Evolutionary conservation across 768 basidiomycete genomes (phyloP), one percentile per base, ranked within the genome.

Genomic region (Dictyophora rubrovolvata): DNA sequence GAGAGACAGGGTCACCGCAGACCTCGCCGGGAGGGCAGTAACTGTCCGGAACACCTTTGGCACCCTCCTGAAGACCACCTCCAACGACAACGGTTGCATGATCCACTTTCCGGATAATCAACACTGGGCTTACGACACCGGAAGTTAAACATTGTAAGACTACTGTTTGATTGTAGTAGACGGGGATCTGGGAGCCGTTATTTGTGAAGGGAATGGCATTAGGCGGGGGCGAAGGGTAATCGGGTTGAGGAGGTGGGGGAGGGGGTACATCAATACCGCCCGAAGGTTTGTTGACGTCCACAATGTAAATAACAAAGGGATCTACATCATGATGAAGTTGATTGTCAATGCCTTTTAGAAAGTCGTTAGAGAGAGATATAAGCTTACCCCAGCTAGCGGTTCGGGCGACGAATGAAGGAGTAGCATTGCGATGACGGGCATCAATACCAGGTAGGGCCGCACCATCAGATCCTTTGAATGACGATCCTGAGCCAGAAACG

Each of bases 111-210:
- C 95, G 89, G 64, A 97, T 88, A 72, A 97, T 88, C 48, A 98
- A 78, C 46, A 93, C 85, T 10, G 95, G 95, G 60, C 89, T 91
- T 65, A 95, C 89, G 48, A 93, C 88, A 28, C 93, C 95, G 2
- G 95, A 95, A 1, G 89, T 89, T 63, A 95, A 76, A 66, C 93
- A 97, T 68, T 98, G 95, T 36, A 98, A 72, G 33, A 97, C 91
- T 51, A 98, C 88, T 1, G 92, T 93, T 70, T 94, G 89, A 68
- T 98, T 98, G 78, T 97, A 98, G 72, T 93, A 92, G 60, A 98
- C 86, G 17, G 93, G 87, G 51, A 91, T 92, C 66, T 87, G 87
- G 3, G 85, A 84, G 0, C 88, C 86, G 63, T 88, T 88, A 69
- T 85, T 85, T 47, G 85, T 85, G 71, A 89, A 89, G 5, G 88